Percentiles rank a stretch among this genome's conserved stretches.
phyloP scores from a whole-genome alignment of 2,329 filamentous ascomycete species.

The Stachybotrys chartarum region DNA sequence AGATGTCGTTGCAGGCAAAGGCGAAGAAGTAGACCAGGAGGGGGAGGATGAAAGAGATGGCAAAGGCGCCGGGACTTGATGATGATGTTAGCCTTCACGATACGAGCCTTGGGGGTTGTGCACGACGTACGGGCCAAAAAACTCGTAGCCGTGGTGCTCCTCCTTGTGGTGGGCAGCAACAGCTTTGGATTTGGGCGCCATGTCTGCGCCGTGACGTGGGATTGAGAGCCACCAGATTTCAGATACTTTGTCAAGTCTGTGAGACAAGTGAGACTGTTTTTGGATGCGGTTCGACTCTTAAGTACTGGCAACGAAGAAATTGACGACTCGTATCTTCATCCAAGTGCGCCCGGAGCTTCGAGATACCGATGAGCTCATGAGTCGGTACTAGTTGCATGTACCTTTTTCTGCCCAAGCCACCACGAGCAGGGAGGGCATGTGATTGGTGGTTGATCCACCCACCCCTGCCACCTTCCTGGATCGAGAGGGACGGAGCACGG shows the following conservation, averaged over 20 bases:
- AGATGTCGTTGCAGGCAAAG: slow-evolving; percentile 87
- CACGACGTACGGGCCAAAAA: slow-evolving; percentile 40
- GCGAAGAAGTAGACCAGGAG: slow-evolving; percentile 70
- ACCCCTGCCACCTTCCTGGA: background rate
- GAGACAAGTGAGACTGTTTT: too few species aligned
- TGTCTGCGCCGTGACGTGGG: slow-evolving; percentile 5
- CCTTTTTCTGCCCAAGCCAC: background rate
- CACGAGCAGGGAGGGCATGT: too few species aligned
- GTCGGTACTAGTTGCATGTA: background rate
- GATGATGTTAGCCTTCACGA: background rate
- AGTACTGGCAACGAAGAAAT: too few species aligned
- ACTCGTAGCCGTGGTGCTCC: slow-evolving; percentile 40
- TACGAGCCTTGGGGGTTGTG: background rate
- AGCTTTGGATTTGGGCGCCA: slow-evolving; percentile 23
- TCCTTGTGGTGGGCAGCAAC: slow-evolving; percentile 9
- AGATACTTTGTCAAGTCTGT: too few species aligned
- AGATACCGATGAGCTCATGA: background rate
- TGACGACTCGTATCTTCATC: too few species aligned
- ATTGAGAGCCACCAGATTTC: too few species aligned
- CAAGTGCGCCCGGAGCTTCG: background rate
- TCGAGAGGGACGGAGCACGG: background rate
- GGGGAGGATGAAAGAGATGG: slow-evolving; percentile 75
- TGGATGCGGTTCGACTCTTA: too few species aligned
- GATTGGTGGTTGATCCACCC: background rate
- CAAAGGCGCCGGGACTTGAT: slow-evolving; percentile 63